Percentiles rank a stretch among this genome's conserved stretches.
Evolutionary conservation across 257 asterid species (phyloP).

Genomic region (Cinchona pubescens): DNA sequence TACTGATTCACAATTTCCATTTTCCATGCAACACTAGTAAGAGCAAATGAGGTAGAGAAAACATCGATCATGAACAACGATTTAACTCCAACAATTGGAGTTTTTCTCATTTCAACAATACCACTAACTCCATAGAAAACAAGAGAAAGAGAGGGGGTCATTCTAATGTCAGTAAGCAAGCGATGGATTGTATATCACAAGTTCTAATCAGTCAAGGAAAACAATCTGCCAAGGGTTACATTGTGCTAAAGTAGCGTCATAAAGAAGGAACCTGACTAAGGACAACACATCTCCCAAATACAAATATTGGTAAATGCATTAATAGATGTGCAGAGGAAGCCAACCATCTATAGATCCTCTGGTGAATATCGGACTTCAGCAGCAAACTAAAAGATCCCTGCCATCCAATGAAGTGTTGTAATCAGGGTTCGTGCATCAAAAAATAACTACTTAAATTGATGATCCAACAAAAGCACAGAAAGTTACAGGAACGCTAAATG

Average conservation of each 20-base stretch:
- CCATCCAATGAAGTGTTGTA: neutral
- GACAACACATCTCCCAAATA: slow-evolving; percentile 5
- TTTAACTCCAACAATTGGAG: neutral
- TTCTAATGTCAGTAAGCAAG: neutral
- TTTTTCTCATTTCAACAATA: neutral
- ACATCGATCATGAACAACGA: neutral
- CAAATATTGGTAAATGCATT: neutral
- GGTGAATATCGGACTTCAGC: slow-evolving; percentile 4
- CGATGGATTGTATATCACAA: neutral
- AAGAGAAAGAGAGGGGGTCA: neutral
- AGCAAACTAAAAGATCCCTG: slow-evolving; percentile 11
- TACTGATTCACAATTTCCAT: neutral
- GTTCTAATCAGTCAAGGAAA: neutral
- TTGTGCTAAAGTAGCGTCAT: neutral
- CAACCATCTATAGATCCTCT: slow-evolving; percentile 6
- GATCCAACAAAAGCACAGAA: neutral
- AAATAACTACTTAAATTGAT: neutral
- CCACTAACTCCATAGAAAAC: too few species aligned
- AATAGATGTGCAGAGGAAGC: neutral
- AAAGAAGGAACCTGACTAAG: slow-evolving; percentile 10
- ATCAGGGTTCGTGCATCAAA: neutral
- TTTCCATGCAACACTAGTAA: neutral
- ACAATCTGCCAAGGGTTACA: slow-evolving; percentile 2
- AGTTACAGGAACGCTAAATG: neutral
- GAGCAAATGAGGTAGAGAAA: neutral